phyloP scores from a whole-genome alignment of 1,284 basidiomycete species.

The Sporisorium reilianum region DNA sequence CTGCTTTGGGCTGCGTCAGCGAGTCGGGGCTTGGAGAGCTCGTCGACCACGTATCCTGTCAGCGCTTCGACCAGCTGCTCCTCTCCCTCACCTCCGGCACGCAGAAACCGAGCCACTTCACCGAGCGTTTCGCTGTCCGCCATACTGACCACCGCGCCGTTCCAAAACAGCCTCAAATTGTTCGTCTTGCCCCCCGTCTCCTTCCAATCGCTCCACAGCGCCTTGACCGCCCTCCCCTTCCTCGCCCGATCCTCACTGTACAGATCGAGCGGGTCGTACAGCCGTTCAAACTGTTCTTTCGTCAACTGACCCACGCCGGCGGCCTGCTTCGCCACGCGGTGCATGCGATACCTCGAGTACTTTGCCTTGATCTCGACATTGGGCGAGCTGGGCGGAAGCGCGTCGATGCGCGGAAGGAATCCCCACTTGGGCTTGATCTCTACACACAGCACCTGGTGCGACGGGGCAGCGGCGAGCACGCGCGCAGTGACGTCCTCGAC shows the following conservation, averaged over 20 bases:
- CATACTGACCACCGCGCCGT: conserved; percentile 25
- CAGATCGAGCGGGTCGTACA: conserved; percentile 50
- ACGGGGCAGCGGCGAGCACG: not conserved
- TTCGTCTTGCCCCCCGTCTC: conserved; percentile 27
- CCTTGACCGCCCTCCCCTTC: conserved; percentile 29
- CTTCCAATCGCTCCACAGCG: conserved; percentile 37
- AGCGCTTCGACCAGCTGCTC: conserved; percentile 11
- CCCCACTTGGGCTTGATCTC: conserved; percentile 58
- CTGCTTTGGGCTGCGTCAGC: not conserved
- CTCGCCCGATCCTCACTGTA: conserved; percentile 24
- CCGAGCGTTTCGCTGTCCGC: conserved; percentile 11
- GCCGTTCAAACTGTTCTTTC: conserved; percentile 17
- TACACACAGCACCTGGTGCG: conserved; percentile 25
- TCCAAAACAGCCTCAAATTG: conserved; percentile 48
- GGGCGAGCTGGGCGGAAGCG: conserved; percentile 29
- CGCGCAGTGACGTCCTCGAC: conserved; percentile 46
- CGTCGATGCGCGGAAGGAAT: conserved; percentile 24
- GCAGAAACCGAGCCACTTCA: conserved; percentile 10
- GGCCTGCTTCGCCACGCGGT: conserved; percentile 23
- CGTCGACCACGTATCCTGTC: not conserved
- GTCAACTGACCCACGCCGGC: conserved; percentile 5
- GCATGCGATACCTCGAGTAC: conserved; percentile 47
- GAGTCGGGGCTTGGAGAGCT: conserved; percentile 15
- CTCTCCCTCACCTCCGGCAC: not conserved
- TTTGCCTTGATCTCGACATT: conserved; percentile 39